A percentile compares a stretch with the other conserved stretches of the same genome.
phyloP scores from a whole-genome alignment of 352 stramenopile genomes.

The Phytophthora citrophthora region DNA sequence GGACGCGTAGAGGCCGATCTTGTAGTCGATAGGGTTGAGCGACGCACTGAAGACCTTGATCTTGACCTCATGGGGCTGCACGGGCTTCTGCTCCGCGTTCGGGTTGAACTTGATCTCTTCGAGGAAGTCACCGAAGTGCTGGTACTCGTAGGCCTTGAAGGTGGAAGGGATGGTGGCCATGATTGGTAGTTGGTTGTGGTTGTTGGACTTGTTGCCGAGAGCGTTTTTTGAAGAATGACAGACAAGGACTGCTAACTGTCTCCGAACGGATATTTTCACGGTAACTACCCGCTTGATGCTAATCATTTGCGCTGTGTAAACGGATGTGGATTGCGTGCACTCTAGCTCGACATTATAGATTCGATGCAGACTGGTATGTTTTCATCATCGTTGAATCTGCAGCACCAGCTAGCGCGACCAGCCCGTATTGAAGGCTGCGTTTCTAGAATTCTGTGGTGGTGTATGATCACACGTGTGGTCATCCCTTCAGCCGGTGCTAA shows the following conservation, averaged over 20 bases:
- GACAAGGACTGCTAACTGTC: no score
- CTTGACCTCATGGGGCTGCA: background rate
- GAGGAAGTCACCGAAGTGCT: slow-evolving; percentile 35
- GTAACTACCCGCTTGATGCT: no score
- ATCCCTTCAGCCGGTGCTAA: no score
- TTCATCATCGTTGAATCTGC: slow-evolving; percentile 3
- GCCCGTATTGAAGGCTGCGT: no score
- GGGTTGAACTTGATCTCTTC: slow-evolving; percentile 31
- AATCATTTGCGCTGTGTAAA: background rate
- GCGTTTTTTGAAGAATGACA: slow-evolving; percentile 25
- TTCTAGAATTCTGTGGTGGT: no score
- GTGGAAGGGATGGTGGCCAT: slow-evolving; percentile 18
- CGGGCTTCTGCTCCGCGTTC: background rate
- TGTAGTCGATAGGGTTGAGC: background rate
- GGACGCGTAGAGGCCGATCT: background rate
- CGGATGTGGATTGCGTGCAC: background rate
- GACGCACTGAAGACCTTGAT: background rate
- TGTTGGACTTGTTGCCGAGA: slow-evolving; percentile 14
- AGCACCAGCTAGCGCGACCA: background rate
- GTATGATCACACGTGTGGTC: no score
- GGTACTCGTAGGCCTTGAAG: slow-evolving; percentile 41
- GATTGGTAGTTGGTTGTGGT: slow-evolving; percentile 1
- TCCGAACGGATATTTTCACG: no score
- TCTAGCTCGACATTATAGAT: background rate
- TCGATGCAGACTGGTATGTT: slow-evolving; percentile 3